Conservation (phyloP, 192 early-diverging fungal species). For the Entomortierella lignicola region DNA sequence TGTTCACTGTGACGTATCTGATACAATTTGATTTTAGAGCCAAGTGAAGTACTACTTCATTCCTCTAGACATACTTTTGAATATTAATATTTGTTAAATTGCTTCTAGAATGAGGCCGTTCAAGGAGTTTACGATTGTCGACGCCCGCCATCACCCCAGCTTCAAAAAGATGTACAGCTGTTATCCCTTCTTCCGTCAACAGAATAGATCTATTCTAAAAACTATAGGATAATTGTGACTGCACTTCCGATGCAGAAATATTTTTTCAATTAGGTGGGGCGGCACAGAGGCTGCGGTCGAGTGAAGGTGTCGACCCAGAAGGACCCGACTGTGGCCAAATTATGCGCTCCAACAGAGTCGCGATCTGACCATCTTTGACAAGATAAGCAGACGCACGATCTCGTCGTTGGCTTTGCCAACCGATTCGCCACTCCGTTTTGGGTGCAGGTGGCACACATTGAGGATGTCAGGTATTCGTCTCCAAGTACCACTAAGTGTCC, state of each 20-base stretch:
- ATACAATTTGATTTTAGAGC: no score
- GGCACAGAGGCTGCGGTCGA: neutral
- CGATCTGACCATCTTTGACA: slow-evolving; percentile 1
- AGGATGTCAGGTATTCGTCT: neutral
- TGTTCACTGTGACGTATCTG: slow-evolving; percentile 12
- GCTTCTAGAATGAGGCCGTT: slow-evolving; percentile 5
- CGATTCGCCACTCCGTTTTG: neutral
- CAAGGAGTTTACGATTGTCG: slow-evolving; percentile 11
- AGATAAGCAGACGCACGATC: slow-evolving; percentile 3
- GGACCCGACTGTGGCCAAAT: neutral
- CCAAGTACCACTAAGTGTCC: slow-evolving; percentile 5
- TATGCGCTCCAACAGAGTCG: slow-evolving; percentile 6
- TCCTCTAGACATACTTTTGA: neutral
- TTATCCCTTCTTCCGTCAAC: slow-evolving; percentile 15
- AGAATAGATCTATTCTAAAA: slow-evolving; percentile 2
- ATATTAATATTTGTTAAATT: neutral
- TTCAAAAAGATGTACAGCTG: slow-evolving; percentile 17
- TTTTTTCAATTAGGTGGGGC: slow-evolving; percentile 7
- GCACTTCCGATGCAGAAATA: slow-evolving; percentile 4
- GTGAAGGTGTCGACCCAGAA: neutral
- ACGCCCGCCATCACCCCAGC: slow-evolving; percentile 5
- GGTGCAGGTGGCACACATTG: slow-evolving; percentile 1
- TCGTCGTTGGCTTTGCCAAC: slow-evolving; percentile 3
- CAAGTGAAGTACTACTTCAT: no score
- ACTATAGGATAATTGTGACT: slow-evolving; percentile 9